These are phyloP conservation scores for Sugiyamaella americana DNA, from an alignment of 805 yeast genomes.

Conservation along the genomic window DNA sequence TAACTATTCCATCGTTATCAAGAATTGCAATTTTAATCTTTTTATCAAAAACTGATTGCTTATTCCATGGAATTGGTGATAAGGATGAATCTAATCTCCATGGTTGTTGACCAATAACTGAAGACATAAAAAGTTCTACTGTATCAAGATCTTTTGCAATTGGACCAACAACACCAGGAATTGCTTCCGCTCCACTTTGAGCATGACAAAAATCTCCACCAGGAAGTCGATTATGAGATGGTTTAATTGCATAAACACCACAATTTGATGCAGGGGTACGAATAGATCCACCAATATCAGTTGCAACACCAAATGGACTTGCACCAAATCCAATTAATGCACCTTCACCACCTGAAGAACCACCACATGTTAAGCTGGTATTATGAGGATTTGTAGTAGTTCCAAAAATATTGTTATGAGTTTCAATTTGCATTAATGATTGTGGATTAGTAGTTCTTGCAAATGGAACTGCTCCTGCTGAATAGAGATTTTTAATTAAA, in stretches of 20 bases:
- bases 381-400: constrained; percentile 8
- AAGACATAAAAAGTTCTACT: constrained; percentile 5
- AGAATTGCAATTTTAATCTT: constrained; percentile 5
- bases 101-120: constrained; percentile 2
- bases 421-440: constrained; percentile 36
- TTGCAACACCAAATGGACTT: constrained; percentile 46
- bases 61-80: constrained; percentile 4
- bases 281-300: constrained; percentile 50
- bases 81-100: constrained; percentile 4
- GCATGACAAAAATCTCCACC: constrained; percentile 16
- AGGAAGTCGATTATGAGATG: constrained; percentile 42
- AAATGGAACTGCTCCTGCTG: constrained; percentile 46
- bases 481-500: neutral
- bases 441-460: constrained; percentile 49
- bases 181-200: constrained; percentile 33
- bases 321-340: constrained; percentile 41
- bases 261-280: constrained; percentile 43
- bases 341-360: constrained; percentile 53
- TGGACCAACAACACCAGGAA: constrained; percentile 21
- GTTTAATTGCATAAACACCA: constrained; percentile 44
- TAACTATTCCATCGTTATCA: constrained; percentile 39
- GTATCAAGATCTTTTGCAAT: constrained; percentile 3
- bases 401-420: constrained; percentile 4
- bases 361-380: constrained; percentile 33
- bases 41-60: constrained; percentile 17